Evolutionary conservation across 2,329 filamentous ascomycete genomes (phyloP), one percentile per base, ranked within the genome.

Genomic region (Lachnellula occidentalis): DNA sequence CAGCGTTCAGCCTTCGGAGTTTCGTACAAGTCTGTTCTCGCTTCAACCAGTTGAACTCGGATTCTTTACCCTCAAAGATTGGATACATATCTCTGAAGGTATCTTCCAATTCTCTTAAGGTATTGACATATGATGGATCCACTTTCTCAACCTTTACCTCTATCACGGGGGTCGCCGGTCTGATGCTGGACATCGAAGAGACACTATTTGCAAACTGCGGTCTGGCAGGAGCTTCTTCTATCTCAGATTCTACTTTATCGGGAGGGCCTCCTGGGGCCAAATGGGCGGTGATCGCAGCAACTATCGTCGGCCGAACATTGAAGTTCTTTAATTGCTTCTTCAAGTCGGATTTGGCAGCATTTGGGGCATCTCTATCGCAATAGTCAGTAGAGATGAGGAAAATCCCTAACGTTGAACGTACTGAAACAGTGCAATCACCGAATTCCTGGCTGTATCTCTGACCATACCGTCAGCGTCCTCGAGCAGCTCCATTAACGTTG

Each of bases 401-500:
- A 42, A 56, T 22, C 7, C 19, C 27, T 27, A 12, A 27, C 42
- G 8, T 12, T 12, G 27, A 34, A 64, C 77, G 56, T 73, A 90
- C 87, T 79, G 82, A 73, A 96, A 96, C 34, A 97, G 79, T 60
- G 94, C 88, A 56, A 96, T 88, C 48, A 96, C 85, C 1, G 89
- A 87, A 53, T 77, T 76, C 73, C 94, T 95, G 58, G 92, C 90
- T 37, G 82, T 81, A 66, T 96, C 91, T 69, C 92, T 84, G 60
- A 96, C 91, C 71, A 84, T 86, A 48, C 88, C 87, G 69, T 96
- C 92, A 9, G 91, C 88, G 70, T 96, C 92, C 72, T 96, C 92
- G 42, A 96, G 79, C 61, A 94, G 81, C 52, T 90, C 86, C 74
- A 96, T 92, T 41, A 96, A 78, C 11, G 81, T 79, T 2, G 89